phyloP scores from a whole-genome alignment of 2,329 filamentous ascomycete species.

The Xylariaceae sp. region DNA sequence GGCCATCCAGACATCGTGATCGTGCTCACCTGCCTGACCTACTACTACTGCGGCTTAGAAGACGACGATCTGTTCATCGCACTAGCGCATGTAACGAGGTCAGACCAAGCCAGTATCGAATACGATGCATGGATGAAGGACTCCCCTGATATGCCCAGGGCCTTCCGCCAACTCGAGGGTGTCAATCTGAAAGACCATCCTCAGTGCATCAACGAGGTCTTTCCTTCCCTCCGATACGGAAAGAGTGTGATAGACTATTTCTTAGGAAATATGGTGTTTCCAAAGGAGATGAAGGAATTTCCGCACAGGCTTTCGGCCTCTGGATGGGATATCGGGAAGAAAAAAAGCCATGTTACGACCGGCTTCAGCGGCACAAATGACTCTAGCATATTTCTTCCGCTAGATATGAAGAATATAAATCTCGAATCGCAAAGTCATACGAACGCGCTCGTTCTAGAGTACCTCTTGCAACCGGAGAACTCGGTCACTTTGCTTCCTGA shows the following conservation, averaged over 20 bases:
- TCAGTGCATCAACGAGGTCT: conserved; percentile 46
- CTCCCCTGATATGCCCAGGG: conserved; percentile 29
- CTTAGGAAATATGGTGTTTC: conserved; percentile 53
- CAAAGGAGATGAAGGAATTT: conserved; percentile 58
- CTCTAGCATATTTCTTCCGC: conserved; percentile 53
- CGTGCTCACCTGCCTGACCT: conserved; percentile 49
- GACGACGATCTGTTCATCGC: conserved; percentile 44
- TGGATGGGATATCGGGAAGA: conserved; percentile 58
- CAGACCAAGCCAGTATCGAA: conserved; percentile 47
- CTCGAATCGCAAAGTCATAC: conserved; percentile 52
- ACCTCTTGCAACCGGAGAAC: conserved; percentile 48
- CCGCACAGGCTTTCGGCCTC: conserved; percentile 58
- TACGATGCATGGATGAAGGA: conserved; percentile 46
- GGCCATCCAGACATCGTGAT: conserved; percentile 57
- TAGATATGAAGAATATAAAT: conserved; percentile 57
- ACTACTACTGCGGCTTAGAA: conserved; percentile 51
- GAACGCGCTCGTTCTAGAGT: conserved; percentile 57
- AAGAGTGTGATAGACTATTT: conserved; percentile 60
- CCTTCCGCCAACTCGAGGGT: conserved; percentile 40
- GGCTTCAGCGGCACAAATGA: conserved; percentile 73
- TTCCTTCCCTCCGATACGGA: conserved; percentile 46
- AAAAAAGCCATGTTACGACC: conserved; percentile 45
- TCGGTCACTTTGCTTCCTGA: conserved; percentile 23
- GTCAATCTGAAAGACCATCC: conserved; percentile 55
- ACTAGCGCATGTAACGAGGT: conserved; percentile 44